A percentile compares a stretch with the other conserved stretches of the same genome.
Evolutionary conservation across 75 land plant genomes (phyloP).

Genomic region (Cunninghamia lanceolata): DNA sequence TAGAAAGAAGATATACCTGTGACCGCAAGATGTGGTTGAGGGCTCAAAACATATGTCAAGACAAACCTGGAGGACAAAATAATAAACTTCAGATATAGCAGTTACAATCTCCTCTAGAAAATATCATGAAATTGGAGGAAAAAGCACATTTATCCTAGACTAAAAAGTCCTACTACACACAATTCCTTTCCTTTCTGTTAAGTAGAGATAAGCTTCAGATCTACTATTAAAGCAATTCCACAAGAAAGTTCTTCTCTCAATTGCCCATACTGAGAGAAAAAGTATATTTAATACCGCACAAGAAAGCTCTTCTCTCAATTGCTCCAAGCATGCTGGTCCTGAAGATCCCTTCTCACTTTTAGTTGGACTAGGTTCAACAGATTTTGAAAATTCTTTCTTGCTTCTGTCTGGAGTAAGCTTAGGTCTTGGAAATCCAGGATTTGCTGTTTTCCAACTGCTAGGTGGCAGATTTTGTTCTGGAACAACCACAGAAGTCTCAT

Average conservation of each 20-base stretch:
- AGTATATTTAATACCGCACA: conserved; percentile 67
- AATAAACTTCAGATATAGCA: neutral
- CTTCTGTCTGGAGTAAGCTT: neutral
- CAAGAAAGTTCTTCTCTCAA: neutral
- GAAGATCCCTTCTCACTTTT: conserved; percentile 13
- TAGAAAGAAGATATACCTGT: conserved; percentile 48
- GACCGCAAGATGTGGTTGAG: conserved; percentile 92
- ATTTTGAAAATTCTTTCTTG: neutral
- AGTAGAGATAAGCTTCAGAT: neutral
- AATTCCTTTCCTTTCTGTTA: neutral
- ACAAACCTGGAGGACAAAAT: conserved; percentile 58
- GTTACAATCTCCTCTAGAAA: neutral
- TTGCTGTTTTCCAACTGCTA: too few species aligned
- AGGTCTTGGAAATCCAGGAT: neutral
- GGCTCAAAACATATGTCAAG: conserved; percentile 94
- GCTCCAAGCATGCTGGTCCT: conserved; percentile 54
- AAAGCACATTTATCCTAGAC: neutral
- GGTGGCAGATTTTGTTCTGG: neutral
- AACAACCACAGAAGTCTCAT: neutral
- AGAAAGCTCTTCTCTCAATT: conserved; percentile 82
- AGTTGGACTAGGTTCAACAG: neutral
- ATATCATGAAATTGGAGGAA: neutral
- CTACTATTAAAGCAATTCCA: neutral
- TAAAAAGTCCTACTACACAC: neutral
- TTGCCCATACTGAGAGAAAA: neutral